Evolutionary conservation across 2,329 filamentous ascomycete genomes (phyloP), one percentile per base, ranked within the genome.

Genomic region (Fusarium nematophilum): DNA sequence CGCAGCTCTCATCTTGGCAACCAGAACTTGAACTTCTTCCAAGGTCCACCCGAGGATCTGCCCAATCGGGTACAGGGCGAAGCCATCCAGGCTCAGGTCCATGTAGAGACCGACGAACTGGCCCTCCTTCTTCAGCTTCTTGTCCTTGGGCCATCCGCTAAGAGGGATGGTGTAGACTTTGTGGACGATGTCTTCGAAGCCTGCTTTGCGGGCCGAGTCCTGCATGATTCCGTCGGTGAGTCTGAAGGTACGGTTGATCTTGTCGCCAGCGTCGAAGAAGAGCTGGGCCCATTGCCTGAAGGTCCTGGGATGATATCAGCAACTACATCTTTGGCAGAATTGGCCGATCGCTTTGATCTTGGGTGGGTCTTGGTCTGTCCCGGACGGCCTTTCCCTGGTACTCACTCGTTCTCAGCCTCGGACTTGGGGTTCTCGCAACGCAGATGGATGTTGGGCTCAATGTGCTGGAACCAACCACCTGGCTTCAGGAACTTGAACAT

Each of bases 391-490:
- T n/a, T n/a, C n/a, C n/a, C n/a, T n/a, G n/a, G n/a, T 9, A 44
- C 48, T 43, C 17, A 62, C 59, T 61, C 42, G 2, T 54, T 61
- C 14, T 63, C 57, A 6, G 46, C 57, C 9, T 42, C 34, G 1
- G 45, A 54, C 3, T 21, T 18, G 5, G 53, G 26, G 11, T 63
- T 63, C n/a, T 62, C 34, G 6, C 53, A 63, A 14, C 45, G 52
- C 0, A 63, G 29, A 13, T 62, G 48, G 10, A 63, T 63, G 1
- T 62, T 30, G 0, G 59, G 57, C 26, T 63, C 59, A 3, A 62
- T 52, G 5, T 62, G 59, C 9, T 63, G 57, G 23, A 62, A 59
- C 57, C 59, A 63, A 7, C 59, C 59, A 3, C 59, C 59, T 7
- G 59, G 59, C 21, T 63, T 63, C 9, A 63, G 9, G 1, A 36